phyloP scores from a whole-genome alignment of 129 eudicot genomes.

The Arctium minus region DNA sequence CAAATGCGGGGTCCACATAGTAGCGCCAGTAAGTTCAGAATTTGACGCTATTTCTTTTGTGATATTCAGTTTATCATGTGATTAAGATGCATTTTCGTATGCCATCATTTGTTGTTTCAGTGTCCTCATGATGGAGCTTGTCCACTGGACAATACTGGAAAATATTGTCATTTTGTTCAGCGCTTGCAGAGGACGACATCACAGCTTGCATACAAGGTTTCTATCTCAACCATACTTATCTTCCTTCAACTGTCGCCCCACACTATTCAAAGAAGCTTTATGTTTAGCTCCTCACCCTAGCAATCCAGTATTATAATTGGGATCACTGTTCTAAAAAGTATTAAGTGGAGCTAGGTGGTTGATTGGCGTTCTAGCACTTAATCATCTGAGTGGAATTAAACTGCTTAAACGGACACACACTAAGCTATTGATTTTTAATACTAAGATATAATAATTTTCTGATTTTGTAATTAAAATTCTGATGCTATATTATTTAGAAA shows the following conservation, averaged over 20 bases:
- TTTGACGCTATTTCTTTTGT: neutral
- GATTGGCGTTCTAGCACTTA: neutral
- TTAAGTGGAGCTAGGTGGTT: neutral
- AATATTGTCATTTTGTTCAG: slow-evolving; percentile 96
- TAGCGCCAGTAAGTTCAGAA: slow-evolving; percentile 85
- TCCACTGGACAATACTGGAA: slow-evolving; percentile 72
- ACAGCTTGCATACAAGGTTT: slow-evolving; percentile 88
- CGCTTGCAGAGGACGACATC: slow-evolving; percentile 91
- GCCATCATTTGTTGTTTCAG: slow-evolving; percentile 35
- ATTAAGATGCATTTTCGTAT: neutral
- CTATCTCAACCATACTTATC: neutral
- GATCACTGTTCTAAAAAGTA: neutral
- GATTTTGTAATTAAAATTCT: neutral
- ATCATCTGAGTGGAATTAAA: neutral
- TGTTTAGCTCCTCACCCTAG: neutral
- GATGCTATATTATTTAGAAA: neutral
- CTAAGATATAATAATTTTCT: no score
- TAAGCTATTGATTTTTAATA: no score
- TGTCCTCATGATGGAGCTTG: slow-evolving; percentile 97
- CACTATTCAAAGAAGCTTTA: neutral
- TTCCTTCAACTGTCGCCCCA: neutral
- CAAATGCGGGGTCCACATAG: slow-evolving; percentile 68
- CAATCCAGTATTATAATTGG: neutral
- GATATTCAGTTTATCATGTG: neutral
- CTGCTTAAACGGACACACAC: neutral